Evolutionary conservation across 441 rosid genomes (phyloP).

Genomic region (Metrosideros polymorpha): DNA sequence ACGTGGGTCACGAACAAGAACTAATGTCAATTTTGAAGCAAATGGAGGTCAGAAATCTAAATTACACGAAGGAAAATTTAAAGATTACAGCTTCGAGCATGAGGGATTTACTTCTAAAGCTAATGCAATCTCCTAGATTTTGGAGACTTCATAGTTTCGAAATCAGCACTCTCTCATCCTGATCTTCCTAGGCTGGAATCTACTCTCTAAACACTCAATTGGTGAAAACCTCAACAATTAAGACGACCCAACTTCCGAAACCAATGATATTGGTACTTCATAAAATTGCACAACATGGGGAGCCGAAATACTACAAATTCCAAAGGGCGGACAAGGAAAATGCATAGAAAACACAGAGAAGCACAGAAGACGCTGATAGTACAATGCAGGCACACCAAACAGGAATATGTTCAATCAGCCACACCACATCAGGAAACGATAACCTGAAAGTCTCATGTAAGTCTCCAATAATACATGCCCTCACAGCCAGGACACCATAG

Average conservation of each 20-base stretch:
- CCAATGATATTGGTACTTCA: not conserved
- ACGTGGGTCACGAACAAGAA: fast-evolving
- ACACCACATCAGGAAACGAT: not conserved
- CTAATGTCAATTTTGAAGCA: not conserved
- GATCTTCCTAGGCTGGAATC: not conserved
- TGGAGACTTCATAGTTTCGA: not conserved
- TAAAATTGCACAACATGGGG: not conserved
- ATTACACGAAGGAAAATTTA: not conserved
- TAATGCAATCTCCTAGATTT: not conserved
- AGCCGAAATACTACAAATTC: not conserved
- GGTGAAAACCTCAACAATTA: not conserved
- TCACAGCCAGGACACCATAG: not conserved
- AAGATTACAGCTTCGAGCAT: not conserved
- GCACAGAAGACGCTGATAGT: not conserved
- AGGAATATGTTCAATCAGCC: not conserved
- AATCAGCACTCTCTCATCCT: not conserved
- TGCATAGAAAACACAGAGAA: not conserved
- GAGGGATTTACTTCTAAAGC: not conserved
- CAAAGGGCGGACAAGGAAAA: not conserved
- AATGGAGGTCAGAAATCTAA: not conserved
- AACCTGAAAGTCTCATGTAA: not conserved
- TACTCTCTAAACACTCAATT: not conserved
- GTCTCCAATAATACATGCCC: not conserved
- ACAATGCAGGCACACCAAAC: not conserved
- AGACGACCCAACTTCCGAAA: not conserved